Evolutionary conservation across 2,329 filamentous ascomycete genomes (phyloP).

Genomic region (Pestalotiopsis fici): DNA sequence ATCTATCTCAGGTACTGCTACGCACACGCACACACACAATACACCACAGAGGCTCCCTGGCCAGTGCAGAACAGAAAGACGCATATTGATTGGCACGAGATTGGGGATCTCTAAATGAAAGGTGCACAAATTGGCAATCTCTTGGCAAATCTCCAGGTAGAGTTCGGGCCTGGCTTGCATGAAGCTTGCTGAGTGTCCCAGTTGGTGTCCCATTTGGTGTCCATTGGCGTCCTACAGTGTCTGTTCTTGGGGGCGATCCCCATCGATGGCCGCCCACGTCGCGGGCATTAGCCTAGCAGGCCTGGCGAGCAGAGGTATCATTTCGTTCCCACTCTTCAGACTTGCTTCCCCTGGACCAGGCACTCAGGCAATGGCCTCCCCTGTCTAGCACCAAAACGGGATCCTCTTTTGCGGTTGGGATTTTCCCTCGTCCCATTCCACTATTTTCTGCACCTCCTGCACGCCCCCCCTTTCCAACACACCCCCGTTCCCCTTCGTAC

Average conservation of each 20-base stretch:
- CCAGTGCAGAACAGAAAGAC: not conserved
- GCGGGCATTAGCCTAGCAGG: not conserved
- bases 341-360: constrained; percentile 4
- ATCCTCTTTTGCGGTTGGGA: constrained; percentile 7
- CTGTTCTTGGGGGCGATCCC: not conserved
- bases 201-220: not conserved
- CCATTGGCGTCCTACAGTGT: no score
- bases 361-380: not conserved
- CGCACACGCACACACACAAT: not conserved
- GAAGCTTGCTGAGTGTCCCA: not conserved
- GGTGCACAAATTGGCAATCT: not conserved
- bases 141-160: not conserved
- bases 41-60: not conserved
- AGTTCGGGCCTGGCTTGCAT: not conserved
- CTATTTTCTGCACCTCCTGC: not conserved
- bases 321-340: constrained; percentile 1
- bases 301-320: not conserved
- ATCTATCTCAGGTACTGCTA: not conserved
- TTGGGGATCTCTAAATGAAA: constrained; percentile 4
- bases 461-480: not conserved
- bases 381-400: constrained; percentile 2
- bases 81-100: constrained; percentile 6
- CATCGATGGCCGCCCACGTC: not conserved
- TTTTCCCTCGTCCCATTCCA: constrained; percentile 2
- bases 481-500: not conserved